Percentiles rank a stretch among this genome's conserved stretches.
These are phyloP conservation scores for Aspergillus sp. DNA, from an alignment of 2,329 filamentous ascomycete genomes.

Conservation along the genomic window DNA sequence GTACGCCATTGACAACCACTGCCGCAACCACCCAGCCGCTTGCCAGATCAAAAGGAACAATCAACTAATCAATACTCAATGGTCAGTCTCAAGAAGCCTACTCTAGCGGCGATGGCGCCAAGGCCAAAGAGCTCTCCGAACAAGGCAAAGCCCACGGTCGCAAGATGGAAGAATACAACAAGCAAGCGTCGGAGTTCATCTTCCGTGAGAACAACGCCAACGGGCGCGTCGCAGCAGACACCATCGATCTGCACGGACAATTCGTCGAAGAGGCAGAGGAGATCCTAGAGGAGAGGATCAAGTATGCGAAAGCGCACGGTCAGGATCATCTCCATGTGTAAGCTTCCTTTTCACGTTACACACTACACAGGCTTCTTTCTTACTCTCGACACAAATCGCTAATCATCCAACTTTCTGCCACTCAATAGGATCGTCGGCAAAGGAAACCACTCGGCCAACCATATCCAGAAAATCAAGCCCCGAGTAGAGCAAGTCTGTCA, in stretches of 20 bases:
- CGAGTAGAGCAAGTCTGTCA: constrained; percentile 83
- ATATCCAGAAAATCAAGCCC: constrained; percentile 95
- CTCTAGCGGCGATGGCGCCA: constrained; percentile 74
- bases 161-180: constrained; percentile 85
- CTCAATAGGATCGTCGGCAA: constrained; percentile 77
- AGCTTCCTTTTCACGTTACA: constrained; percentile 26
- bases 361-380: neutral
- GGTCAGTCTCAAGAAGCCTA: constrained; percentile 76
- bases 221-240: constrained; percentile 73
- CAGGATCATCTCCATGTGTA: constrained; percentile 83
- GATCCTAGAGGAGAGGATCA: constrained; percentile 83
- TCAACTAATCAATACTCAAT: neutral
- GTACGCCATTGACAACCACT: constrained; percentile 44
- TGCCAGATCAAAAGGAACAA: too few relatives aligned
- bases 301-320: constrained; percentile 70
- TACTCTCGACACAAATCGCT: neutral
- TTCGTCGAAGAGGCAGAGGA: constrained; percentile 94
- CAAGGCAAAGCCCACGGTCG: constrained; percentile 82
- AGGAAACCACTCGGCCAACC: constrained; percentile 79
- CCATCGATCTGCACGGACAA: constrained; percentile 91
- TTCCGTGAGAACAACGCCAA: constrained; percentile 91
- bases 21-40: neutral
- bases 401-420: neutral
- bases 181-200: constrained; percentile 88
- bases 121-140: constrained; percentile 80